Evolutionary conservation across 305 asterid species (phyloP).

Genomic region (Salvia sclarea): DNA sequence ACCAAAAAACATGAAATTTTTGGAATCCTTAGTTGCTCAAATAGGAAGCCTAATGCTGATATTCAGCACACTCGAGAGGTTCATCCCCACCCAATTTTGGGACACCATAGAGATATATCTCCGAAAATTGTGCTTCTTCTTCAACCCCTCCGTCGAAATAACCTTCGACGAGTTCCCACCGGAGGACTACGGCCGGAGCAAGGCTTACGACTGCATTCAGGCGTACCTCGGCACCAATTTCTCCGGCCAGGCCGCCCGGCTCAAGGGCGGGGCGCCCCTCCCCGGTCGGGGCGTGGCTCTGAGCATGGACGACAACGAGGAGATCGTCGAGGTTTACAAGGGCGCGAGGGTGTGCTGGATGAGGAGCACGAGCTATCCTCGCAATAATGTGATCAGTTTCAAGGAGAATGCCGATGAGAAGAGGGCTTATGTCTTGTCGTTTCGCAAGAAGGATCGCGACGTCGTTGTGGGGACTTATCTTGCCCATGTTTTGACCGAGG

Average conservation of each 20-base stretch:
- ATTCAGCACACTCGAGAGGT: not conserved
- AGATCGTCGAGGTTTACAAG: not conserved
- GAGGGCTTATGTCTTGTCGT: slow-evolving; percentile 17
- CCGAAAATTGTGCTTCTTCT: not conserved
- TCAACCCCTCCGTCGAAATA: slow-evolving; percentile 21
- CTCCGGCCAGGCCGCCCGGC: not conserved
- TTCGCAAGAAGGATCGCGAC: not conserved
- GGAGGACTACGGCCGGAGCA: not conserved
- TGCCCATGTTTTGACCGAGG: slow-evolving; percentile 25
- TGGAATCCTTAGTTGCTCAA: not conserved
- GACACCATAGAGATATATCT: not conserved
- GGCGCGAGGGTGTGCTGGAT: slow-evolving; percentile 22
- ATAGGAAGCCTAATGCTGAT: slow-evolving; percentile 4
- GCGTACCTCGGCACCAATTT: slow-evolving; percentile 22
- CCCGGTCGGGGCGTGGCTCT: not conserved
- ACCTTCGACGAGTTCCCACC: slow-evolving; percentile 25
- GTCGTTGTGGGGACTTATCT: not conserved
- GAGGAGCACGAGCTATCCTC: not conserved
- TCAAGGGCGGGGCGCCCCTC: not conserved
- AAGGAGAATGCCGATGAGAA: not conserved
- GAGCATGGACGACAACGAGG: slow-evolving; percentile 19
- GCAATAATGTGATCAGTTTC: not conserved
- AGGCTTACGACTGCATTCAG: slow-evolving; percentile 14
- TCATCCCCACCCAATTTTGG: not conserved
- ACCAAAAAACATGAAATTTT: not conserved